Base-by-base conservation (phyloP, 2,329 filamentous ascomycete species). In the Colletotrichum navitas region DNA sequence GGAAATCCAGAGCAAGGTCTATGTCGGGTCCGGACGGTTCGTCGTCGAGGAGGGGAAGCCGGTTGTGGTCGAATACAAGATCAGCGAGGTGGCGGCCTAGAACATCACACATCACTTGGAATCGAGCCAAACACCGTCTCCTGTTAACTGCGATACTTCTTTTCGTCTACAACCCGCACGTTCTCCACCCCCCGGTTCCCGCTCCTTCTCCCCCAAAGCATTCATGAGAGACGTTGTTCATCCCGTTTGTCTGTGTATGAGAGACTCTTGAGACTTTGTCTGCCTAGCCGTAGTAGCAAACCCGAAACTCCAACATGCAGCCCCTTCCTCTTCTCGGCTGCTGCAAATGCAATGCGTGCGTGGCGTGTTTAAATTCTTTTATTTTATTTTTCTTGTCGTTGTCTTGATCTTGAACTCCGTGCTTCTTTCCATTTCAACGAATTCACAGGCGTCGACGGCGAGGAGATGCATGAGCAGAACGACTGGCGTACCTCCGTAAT, bases 21-120 rank as follows among this genome's bases (percentile, higher is more conserved):
- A 79, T 72, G 82, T 84, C 52, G 82, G 78, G 1, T 82, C 80
- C 21, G 83, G 83, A 29, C 78, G 82, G 26, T 84, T 85, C 73
- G 76, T 83, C 41, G 74, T 83, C 41, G 78, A 80, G 52, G 71
- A 77, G 52, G 78, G 79, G 14, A 75, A 79, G 59, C 75, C 78
- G 34, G 73, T 79, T 24, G 74, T 80, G 36, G 82, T 85, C 26
- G 82, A 84, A 75, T 84, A 83, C 74, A 83, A 83, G 73, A 82
- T 84, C 73, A 84, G 81, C 66, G 79, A 83, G 68, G 81, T 84
- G 21, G 77, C 74, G 16, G 76, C 36, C 3, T 69, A 56, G 26
- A 60, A 16, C 12, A 54, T 55, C 45, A 47, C 34, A 26, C 24
- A 18, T 63, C 49, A 60, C 43, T 34, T 5, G 18, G 0, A 21